phyloP scores from a whole-genome alignment of 2,329 filamentous ascomycete species.

The Colletotrichum navitas region DNA sequence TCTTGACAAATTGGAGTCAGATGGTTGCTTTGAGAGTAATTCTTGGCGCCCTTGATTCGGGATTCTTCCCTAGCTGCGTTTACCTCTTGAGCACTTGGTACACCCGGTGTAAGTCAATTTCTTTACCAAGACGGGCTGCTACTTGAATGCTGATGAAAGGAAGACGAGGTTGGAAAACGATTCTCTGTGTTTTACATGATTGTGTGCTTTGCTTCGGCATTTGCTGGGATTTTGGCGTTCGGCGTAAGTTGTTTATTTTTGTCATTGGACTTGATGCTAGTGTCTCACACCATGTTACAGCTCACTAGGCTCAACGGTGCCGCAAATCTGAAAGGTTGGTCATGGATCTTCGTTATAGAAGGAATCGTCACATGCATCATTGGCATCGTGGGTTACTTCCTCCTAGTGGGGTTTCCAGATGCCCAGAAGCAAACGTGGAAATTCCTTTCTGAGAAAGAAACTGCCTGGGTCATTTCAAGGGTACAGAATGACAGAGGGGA shows the following conservation, averaged over 20 bases:
- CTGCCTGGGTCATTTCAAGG: conserved; percentile 74
- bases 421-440: conserved; percentile 60
- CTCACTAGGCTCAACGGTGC: conserved; percentile 63
- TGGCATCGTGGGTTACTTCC: conserved; percentile 59
- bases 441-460: conserved; percentile 76
- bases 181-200: conserved; percentile 50
- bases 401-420: conserved; percentile 85
- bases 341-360: conserved; percentile 75
- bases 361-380: conserved; percentile 66
- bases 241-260: conserved; percentile 47
- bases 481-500: conserved; percentile 74
- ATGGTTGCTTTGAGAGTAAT: conserved; percentile 43
- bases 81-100: conserved; percentile 76
- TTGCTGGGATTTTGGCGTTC: conserved; percentile 45
- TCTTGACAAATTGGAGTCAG: conserved; percentile 42
- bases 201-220: conserved; percentile 46
- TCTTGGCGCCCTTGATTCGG: conserved; percentile 43
- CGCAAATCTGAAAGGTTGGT: conserved; percentile 65
- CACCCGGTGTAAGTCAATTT: conserved; percentile 56
- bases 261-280: conserved; percentile 39
- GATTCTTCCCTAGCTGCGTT: conserved; percentile 66
- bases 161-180: conserved; percentile 71
- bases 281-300: not conserved
- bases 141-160: not conserved
- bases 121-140: conserved; percentile 68